These are phyloP conservation scores for Talaromyces albobiverticillius DNA, from an alignment of 2,329 filamentous ascomycete genomes.

Conservation along the genomic window DNA sequence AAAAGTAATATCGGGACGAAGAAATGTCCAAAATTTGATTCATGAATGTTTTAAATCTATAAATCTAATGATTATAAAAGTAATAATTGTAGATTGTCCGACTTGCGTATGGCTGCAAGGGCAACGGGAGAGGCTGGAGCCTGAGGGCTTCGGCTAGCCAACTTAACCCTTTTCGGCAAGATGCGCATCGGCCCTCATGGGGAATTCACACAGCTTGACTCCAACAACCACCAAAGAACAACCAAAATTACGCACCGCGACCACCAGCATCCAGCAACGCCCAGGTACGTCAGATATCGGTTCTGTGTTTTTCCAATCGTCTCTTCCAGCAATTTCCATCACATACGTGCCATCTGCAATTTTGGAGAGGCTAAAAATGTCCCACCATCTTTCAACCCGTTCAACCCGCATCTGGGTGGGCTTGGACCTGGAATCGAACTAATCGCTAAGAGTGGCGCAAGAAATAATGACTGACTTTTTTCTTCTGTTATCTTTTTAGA, in stretches of 20 bases:
- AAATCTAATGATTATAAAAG: too few relatives aligned
- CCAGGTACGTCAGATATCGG: constrained; percentile 33
- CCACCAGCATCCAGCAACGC: constrained; percentile 31
- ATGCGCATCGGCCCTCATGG: constrained; percentile 20
- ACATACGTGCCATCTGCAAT: not conserved
- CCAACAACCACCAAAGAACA: constrained; percentile 33
- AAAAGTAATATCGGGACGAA: constrained; percentile 17
- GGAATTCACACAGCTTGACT: constrained; percentile 38
- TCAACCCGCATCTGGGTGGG: not conserved
- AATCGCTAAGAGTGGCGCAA: constrained; percentile 6
- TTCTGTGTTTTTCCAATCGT: constrained; percentile 10
- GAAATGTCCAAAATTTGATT: not conserved
- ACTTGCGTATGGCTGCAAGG: too few relatives aligned
- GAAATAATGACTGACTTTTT: not conserved
- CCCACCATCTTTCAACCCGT: not conserved
- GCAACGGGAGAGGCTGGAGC: not conserved
- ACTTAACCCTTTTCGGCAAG: constrained; percentile 38
- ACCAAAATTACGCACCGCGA: constrained; percentile 36
- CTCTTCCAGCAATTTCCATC: not conserved
- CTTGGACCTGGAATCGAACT: not conserved
- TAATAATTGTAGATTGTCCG: too few relatives aligned
- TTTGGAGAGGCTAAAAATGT: not conserved
- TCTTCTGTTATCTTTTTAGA: not conserved
- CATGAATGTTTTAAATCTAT: not conserved
- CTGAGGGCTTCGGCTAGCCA: constrained; percentile 35